Evolutionary conservation across 352 stramenopile genomes (phyloP).

Genomic region (Pythium pyrilobum): DNA sequence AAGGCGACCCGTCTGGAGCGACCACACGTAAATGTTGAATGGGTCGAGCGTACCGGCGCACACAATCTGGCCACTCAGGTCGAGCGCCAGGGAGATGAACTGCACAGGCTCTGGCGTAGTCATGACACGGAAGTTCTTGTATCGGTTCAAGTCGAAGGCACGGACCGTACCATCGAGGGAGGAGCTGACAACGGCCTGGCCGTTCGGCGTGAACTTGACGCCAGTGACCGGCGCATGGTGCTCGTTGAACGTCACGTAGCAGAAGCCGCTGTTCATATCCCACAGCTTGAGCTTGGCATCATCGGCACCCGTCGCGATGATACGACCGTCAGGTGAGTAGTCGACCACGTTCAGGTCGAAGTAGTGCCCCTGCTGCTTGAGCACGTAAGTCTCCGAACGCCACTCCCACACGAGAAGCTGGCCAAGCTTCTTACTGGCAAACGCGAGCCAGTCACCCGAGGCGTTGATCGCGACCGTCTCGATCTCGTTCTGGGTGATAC

Average conservation of each 20-base stretch:
- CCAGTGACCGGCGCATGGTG: constrained; percentile 96
- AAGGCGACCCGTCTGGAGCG: constrained; percentile 94
- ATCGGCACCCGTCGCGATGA: constrained; percentile 97
- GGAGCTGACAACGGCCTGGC: constrained; percentile 93
- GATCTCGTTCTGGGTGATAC: constrained; percentile 87
- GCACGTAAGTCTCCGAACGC: constrained; percentile 98
- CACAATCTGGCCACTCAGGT: constrained; percentile 95
- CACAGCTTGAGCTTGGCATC: constrained; percentile 99
- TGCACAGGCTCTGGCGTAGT: constrained; percentile 96
- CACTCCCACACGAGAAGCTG: constrained; percentile 99
- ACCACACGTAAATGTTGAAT: constrained; percentile 99
- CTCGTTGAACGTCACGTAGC: constrained; percentile 98
- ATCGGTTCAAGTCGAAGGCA: constrained; percentile 98
- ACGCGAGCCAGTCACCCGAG: constrained; percentile 97
- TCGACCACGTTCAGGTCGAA: constrained; percentile 97
- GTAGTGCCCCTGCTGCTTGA: constrained; percentile 99
- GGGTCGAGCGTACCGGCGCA: constrained; percentile 94
- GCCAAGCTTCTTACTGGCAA: constrained; percentile 96
- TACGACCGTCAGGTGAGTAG: constrained; percentile 95
- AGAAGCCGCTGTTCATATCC: constrained; percentile 97
- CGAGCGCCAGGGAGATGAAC: constrained; percentile 97
- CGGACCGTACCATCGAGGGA: constrained; percentile 98
- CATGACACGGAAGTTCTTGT: constrained; percentile 98
- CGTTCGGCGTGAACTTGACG: constrained; percentile 91
- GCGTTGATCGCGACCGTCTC: constrained; percentile 93